phyloP scores from a whole-genome alignment of 1,139 yeast species.

The Protomyces macrosporus region DNA sequence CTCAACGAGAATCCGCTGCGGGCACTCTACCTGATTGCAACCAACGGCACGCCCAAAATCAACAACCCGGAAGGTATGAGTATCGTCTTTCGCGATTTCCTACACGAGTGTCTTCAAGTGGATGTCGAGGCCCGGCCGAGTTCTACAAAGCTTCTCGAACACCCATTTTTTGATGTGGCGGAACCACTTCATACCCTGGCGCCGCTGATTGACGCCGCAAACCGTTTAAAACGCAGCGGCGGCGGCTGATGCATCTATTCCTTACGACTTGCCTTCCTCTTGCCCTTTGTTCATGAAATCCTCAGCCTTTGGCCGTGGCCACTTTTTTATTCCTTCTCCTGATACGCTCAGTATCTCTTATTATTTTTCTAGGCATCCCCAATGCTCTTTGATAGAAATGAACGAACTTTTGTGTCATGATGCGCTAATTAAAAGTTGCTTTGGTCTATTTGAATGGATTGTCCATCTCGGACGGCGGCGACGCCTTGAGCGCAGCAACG shows the following conservation, averaged over 20 bases:
- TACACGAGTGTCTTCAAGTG: constrained; percentile 76
- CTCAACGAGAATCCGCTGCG: constrained; percentile 86
- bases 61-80: constrained; percentile 83
- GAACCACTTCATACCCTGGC: constrained; percentile 71
- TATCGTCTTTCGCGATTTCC: constrained; percentile 58
- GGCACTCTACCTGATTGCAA: constrained; percentile 86
- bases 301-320: not conserved
- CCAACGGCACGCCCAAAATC: constrained; percentile 89
- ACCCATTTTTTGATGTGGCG: constrained; percentile 65
- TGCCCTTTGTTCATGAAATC: not conserved
- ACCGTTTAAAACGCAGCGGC: not conserved
- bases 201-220: constrained; percentile 43
- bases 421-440: too few relatives aligned
- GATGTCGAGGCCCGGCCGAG: constrained; percentile 78
- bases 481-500: too few relatives aligned
- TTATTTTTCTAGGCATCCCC: too few relatives aligned
- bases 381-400: too few relatives aligned
- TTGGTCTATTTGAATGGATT: not conserved
- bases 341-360: too few relatives aligned
- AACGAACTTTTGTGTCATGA: too few relatives aligned
- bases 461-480: not conserved
- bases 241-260: not conserved
- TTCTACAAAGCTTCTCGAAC: constrained; percentile 66
- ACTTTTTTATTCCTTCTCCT: too few relatives aligned
- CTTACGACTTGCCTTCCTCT: not conserved